Evolutionary conservation across 2,329 filamentous ascomycete species (phyloP).

Genomic region (Ceratocystis variospora): DNA sequence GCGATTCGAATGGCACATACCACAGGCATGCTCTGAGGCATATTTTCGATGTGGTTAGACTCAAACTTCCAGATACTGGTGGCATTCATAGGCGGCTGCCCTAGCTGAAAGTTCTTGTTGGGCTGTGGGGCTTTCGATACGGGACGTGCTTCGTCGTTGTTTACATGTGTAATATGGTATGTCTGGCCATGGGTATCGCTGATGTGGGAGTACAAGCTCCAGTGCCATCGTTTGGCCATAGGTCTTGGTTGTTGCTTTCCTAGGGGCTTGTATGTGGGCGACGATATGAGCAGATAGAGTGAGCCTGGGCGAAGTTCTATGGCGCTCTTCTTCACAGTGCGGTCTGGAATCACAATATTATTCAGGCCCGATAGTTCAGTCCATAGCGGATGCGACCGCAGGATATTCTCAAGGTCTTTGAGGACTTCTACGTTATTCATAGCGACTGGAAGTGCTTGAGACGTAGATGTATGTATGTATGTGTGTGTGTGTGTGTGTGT

Average conservation of each 20-base stretch:
- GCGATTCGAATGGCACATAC: slow-evolving; percentile 17
- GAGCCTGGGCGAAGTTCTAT: neutral
- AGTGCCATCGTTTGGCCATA: slow-evolving; percentile 18
- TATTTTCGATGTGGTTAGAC: slow-evolving; percentile 5
- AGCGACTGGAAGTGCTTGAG: neutral
- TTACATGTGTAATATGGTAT: slow-evolving; percentile 10
- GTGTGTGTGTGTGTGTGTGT: neutral
- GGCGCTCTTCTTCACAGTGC: neutral
- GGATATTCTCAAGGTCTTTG: neutral
- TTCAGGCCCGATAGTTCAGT: neutral
- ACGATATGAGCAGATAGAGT: slow-evolving; percentile 14
- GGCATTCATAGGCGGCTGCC: neutral
- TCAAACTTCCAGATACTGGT: slow-evolving; percentile 12
- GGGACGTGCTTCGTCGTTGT: neutral
- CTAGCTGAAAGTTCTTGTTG: neutral
- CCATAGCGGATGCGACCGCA: neutral
- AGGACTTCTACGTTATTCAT: slow-evolving; percentile 1
- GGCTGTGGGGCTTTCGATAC: neutral
- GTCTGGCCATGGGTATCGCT: slow-evolving; percentile 6
- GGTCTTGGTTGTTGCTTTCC: slow-evolving; percentile 11
- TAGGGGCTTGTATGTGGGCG: slow-evolving; percentile 17
- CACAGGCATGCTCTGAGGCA: slow-evolving; percentile 9
- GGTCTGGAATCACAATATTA: neutral
- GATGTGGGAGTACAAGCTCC: slow-evolving; percentile 14
- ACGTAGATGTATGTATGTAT: neutral